These are phyloP conservation scores for Phoma sp. DNA, from an alignment of 2,329 filamentous ascomycete genomes.

Conservation along the genomic window DNA sequence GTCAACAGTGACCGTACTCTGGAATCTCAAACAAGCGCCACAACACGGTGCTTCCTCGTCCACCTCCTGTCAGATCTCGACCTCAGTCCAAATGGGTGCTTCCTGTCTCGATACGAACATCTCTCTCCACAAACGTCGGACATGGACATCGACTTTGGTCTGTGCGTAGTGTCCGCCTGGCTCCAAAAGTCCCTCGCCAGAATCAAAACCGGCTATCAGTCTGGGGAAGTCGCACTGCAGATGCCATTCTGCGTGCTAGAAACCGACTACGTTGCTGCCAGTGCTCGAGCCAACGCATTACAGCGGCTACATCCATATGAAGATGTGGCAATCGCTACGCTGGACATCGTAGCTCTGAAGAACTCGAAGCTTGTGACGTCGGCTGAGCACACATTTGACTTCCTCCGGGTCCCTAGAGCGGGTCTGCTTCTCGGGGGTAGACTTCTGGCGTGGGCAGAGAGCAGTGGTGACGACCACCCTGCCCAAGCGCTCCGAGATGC, in stretches of 20 bases:
- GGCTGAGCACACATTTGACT: neutral
- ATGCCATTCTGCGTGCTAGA: constrained; percentile 2
- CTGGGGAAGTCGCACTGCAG: neutral
- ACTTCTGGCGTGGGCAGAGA: neutral
- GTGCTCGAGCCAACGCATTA: neutral
- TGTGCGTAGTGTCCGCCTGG: neutral
- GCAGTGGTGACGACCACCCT: no score
- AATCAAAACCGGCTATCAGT: neutral
- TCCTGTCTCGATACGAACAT: neutral
- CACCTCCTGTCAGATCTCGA: neutral
- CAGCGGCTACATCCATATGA: neutral
- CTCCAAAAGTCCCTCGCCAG: neutral
- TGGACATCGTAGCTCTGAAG: neutral
- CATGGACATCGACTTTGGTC: neutral
- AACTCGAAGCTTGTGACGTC: neutral
- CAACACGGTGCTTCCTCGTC: constrained; percentile 3
- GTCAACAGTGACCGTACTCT: no score
- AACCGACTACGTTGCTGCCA: neutral
- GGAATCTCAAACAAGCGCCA: neutral
- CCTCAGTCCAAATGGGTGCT: neutral
- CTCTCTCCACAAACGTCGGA: neutral
- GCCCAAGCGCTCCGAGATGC: neutral
- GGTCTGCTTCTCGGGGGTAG: neutral
- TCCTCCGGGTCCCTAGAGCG: neutral
- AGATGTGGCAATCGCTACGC: neutral